Evolutionary conservation across 139 green algal species (phyloP).

Genomic region (Nannochloris sp.): DNA sequence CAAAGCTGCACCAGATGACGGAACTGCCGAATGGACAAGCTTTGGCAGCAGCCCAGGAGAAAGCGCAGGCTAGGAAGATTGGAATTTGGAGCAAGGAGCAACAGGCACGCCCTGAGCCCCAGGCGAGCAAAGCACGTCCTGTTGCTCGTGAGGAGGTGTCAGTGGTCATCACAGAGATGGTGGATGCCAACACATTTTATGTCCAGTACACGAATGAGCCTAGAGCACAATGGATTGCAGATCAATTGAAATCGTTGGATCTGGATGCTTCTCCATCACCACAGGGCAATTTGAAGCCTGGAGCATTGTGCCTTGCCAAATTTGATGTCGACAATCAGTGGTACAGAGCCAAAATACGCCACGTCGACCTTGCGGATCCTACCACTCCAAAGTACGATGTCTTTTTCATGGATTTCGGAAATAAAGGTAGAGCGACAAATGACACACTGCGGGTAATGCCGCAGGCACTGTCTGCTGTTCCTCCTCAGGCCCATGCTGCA

Average conservation of each 20-base stretch:
- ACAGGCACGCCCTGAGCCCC: not conserved
- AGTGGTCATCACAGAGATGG: conserved; percentile 80
- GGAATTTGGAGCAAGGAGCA: conserved; percentile 61
- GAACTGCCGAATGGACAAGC: conserved; percentile 26
- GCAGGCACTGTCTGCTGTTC: conserved; percentile 55
- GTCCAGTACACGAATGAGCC: conserved; percentile 57
- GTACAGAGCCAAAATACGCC: conserved; percentile 53
- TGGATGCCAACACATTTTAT: conserved; percentile 63
- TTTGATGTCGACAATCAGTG: conserved; percentile 69
- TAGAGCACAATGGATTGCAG: conserved; percentile 51
- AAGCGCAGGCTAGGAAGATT: conserved; percentile 55
- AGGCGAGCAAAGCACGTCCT: not conserved
- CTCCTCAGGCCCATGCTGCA: conserved; percentile 45
- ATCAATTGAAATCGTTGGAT: conserved; percentile 45
- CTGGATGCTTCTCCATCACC: conserved; percentile 24
- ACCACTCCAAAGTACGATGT: conserved; percentile 56
- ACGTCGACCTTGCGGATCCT: conserved; percentile 23
- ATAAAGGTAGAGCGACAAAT: conserved; percentile 51
- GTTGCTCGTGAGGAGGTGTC: not conserved
- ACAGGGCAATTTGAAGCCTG: conserved; percentile 38
- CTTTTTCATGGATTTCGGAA: conserved; percentile 93
- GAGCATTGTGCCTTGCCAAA: conserved; percentile 55
- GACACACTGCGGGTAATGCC: conserved; percentile 48
- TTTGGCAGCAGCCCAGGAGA: conserved; percentile 57
- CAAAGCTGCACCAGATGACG: conserved; percentile 68